These are phyloP conservation scores for Lunasporangiospora selenospora DNA, from an alignment of 192 early-diverging fungal genomes.

Conservation along the genomic window DNA sequence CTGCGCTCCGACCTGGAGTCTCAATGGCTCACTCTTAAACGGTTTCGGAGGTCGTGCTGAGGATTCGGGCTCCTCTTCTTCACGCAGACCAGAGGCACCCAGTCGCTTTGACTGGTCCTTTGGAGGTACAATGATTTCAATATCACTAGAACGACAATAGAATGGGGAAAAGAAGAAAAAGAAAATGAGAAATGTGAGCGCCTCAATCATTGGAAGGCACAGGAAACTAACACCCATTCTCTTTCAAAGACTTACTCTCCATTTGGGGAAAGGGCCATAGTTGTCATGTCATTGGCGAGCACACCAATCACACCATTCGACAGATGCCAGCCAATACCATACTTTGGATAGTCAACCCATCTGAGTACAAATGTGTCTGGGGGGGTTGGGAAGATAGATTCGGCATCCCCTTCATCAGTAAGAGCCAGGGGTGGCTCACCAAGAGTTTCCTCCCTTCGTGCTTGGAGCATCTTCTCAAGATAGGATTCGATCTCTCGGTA, in stretches of 20 bases:
- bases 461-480: background rate
- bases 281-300: slow-evolving; percentile 90
- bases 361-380: slow-evolving; percentile 77
- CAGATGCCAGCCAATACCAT: slow-evolving; percentile 90
- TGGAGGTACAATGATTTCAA: slow-evolving; percentile 25
- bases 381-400: too few relatives aligned
- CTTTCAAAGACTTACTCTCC: slow-evolving; percentile 55
- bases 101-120: too few relatives aligned
- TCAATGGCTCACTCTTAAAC: too few relatives aligned
- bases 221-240: too few relatives aligned
- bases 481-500: slow-evolving; percentile 1
- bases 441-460: background rate
- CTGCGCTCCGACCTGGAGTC: too few relatives aligned
- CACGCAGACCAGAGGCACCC: too few relatives aligned
- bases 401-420: background rate
- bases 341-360: slow-evolving; percentile 91
- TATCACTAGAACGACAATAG: slow-evolving; percentile 14
- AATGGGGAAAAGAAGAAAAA: background rate
- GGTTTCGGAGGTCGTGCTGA: too few relatives aligned
- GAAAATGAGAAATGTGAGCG: too few relatives aligned
- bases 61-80: too few relatives aligned
- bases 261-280: slow-evolving; percentile 68
- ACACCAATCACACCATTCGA: slow-evolving; percentile 86
- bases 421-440: too few relatives aligned
- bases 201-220: too few relatives aligned